Percentiles rank a stretch among this genome's conserved stretches.
Evolutionary conservation across 768 basidiomycete genomes (phyloP).

Genomic region (Boletellus ananiceps): DNA sequence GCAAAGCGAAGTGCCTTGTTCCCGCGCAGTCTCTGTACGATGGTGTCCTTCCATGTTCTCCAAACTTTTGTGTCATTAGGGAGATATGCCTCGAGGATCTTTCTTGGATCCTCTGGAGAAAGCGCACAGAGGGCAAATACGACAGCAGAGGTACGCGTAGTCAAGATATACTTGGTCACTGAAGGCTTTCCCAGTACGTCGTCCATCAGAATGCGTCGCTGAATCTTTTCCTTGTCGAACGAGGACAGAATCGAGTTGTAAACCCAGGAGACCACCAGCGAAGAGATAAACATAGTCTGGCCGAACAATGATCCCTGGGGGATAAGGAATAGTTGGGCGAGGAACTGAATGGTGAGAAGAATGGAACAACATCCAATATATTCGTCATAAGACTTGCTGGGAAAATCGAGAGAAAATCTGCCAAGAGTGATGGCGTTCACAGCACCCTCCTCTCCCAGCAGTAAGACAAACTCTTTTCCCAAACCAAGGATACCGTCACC

Average conservation of each 20-base stretch:
- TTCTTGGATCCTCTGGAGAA: not conserved
- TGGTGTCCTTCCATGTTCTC: constrained; percentile 17
- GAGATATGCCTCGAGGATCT: constrained; percentile 12
- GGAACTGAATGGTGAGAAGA: constrained; percentile 20
- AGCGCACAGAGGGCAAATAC: constrained; percentile 18
- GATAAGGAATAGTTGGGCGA: constrained; percentile 28
- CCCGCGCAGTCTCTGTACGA: constrained; percentile 1
- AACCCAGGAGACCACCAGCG: constrained; percentile 24
- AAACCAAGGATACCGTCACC: constrained; percentile 29
- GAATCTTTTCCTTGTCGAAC: constrained; percentile 29
- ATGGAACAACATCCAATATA: constrained; percentile 20
- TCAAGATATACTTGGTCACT: constrained; percentile 14
- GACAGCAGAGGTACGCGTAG: constrained; percentile 13
- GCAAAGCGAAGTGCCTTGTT: no score
- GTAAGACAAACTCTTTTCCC: constrained; percentile 18
- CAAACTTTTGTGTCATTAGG: constrained; percentile 22
- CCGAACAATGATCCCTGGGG: constrained; percentile 27
- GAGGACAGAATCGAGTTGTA: constrained; percentile 23
- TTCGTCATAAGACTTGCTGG: constrained; percentile 5
- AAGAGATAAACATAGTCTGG: constrained; percentile 28
- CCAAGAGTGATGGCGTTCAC: constrained; percentile 30
- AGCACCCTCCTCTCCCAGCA: constrained; percentile 26
- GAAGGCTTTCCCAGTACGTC: constrained; percentile 9
- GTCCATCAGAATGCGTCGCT: constrained; percentile 11
- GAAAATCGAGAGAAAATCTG: constrained; percentile 21